phyloP scores from a whole-genome alignment of 495 filamentous ascomycete species.

The Penicillium turbatum region DNA sequence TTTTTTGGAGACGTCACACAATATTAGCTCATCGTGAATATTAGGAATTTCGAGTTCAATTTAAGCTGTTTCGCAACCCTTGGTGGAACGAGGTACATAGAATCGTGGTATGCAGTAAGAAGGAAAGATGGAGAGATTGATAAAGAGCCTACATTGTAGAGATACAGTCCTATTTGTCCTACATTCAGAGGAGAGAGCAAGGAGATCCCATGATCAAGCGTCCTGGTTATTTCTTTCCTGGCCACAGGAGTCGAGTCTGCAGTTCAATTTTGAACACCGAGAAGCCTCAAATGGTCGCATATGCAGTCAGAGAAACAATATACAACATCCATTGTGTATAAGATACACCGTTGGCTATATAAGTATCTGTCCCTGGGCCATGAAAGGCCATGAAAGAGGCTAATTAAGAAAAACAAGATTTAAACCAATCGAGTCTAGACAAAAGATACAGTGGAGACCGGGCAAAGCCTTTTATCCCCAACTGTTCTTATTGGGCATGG shows the following conservation, averaged over 20 bases:
- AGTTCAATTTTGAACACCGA: background rate
- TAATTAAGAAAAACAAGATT: too few relatives aligned
- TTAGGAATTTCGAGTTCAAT: too few relatives aligned
- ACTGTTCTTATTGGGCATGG: background rate
- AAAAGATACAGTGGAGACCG: slow-evolving; percentile 14
- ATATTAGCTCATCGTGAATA: too few relatives aligned
- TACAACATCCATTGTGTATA: background rate
- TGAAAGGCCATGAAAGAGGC: too few relatives aligned
- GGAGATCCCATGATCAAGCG: background rate
- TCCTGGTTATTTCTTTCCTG: background rate
- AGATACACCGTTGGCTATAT: too few relatives aligned
- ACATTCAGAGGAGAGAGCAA: background rate
- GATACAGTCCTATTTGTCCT: background rate
- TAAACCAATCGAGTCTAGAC: slow-evolving; percentile 8
- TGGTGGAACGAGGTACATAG: too few relatives aligned
- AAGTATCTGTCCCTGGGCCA: too few relatives aligned
- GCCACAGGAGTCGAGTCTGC: background rate
- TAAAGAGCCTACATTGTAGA: background rate
- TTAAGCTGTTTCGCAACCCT: too few relatives aligned
- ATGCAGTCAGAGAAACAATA: background rate
- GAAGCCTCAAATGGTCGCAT: background rate
- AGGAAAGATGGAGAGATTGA: too few relatives aligned
- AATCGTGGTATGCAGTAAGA: too few relatives aligned
- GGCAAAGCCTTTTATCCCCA: slow-evolving; percentile 12
- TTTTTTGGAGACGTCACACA: background rate